phyloP scores from a whole-genome alignment of 1,139 yeast species.

The Candida pseudoviswanathii region DNA sequence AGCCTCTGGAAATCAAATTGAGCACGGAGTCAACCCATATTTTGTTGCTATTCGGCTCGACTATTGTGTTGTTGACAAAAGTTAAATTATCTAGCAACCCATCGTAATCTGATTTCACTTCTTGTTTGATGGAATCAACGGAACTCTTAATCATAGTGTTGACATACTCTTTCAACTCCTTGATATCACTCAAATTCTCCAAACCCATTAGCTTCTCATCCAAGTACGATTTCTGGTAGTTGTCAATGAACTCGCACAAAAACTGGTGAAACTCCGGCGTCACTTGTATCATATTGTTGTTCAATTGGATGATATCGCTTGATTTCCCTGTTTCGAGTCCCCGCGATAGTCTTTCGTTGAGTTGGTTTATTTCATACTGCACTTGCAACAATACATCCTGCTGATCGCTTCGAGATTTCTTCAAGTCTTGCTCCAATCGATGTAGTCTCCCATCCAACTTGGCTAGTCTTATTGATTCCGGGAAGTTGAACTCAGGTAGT shows the following conservation, averaged over 20 bases:
- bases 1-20: constrained; percentile 37
- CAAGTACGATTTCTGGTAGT: constrained; percentile 18
- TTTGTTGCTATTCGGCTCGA: constrained; percentile 7
- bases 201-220: constrained; percentile 12
- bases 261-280: constrained; percentile 44
- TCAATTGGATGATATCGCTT: constrained; percentile 21
- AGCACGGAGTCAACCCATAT: constrained; percentile 26
- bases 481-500: neutral
- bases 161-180: constrained; percentile 11
- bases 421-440: constrained; percentile 7
- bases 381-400: constrained; percentile 2
- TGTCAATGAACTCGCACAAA: constrained; percentile 37
- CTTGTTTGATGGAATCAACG: constrained; percentile 6
- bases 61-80: constrained; percentile 10
- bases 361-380: constrained; percentile 5
- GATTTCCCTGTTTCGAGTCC: neutral
- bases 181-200: constrained; percentile 7
- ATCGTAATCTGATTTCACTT: constrained; percentile 22
- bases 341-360: neutral
- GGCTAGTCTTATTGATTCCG: neutral
- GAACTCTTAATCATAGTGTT: constrained; percentile 5
- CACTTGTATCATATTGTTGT: constrained; percentile 38
- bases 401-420: neutral
- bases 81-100: constrained; percentile 29
- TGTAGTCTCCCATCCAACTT: constrained; percentile 8